Base-by-base conservation (phyloP, 73 alveolate genomes). In the Paramecium sonneborni region DNA sequence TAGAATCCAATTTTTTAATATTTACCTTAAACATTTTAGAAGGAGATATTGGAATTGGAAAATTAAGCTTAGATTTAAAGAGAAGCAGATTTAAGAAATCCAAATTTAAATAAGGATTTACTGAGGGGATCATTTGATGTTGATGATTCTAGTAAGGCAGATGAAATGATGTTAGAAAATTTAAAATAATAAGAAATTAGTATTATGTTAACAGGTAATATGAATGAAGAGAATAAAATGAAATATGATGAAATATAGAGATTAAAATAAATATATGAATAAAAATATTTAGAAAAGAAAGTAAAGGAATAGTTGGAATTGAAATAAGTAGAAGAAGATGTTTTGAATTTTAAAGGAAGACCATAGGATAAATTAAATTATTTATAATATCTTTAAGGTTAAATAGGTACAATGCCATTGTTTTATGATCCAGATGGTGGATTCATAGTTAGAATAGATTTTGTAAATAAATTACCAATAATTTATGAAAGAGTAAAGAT, bases 351-450 rank as follows among this genome's bases (percentile, higher is more conserved):
- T 9, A 79, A 39, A 79, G 32, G 48, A 6, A 79, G 72, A 44
- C 76, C 69, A 21, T 38, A 44, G 12, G 90, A 79, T 43, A 79
- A 43, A 79, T 41, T 41, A 34, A 79, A 38, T 79, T 79, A 79
- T 79, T 46, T 79, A 79, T 43, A 79, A 79, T 79, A 43, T 41
- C 32, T 79, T 8, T 43, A 79, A 12, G 74, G 90, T 8, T 39
- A 79, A 44, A 79, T 79, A 37, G 46, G 55, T 8, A 79, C 90
- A 23, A 79, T 79, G 69, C 90, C 90, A 23, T 79, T 79, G 18
- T 46, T 23, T 79, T 79, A 79, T 79, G 90, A 79, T 79, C 72
- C 90, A 5, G 90, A 79, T 43, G 41, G 44, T 23, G 90, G 90
- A 79, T 79, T 79, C 30, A 62, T 44, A 0, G 39, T 79, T 14